Evolutionary conservation across 768 basidiomycete species (phyloP), one percentile per base, ranked within the genome.

Genomic region (Russula sp.): DNA sequence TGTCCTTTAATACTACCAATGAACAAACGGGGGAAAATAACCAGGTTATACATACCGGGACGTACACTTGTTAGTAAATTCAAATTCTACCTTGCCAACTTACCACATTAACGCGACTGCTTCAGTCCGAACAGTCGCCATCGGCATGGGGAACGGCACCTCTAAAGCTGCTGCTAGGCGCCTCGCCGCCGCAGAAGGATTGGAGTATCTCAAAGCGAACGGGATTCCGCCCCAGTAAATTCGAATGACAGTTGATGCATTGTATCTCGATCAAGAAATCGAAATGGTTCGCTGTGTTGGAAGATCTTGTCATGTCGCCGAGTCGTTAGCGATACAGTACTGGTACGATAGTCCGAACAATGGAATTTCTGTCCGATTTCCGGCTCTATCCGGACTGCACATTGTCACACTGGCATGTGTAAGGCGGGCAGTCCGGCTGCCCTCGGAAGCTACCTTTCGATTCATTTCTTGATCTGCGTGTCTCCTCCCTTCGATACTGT

Each of bases 11-110:
- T 30, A 2, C 3, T 30, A 18, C 11, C 1, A 57, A 0, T 7
- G 2, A 20, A 14, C 54, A 61, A 46, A 1, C 2, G 8, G 64
- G 64, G 26, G 54, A 55, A 6, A 38, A 52, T 11, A 51, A 56
- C 50, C 26, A 57, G 20, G 55, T 54, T 5, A 1, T 28, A 5
- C 64, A 65, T 55, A 26, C 5, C 3, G 40, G 16, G 7, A 57
- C 38, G 0, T 65, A 61, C 26, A 46, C 4, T 7, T 65, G 64
- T 65, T 3, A 61, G 64, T 8, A 3, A 36, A 10, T 65, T 61
- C 26, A 20, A n/a, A 14, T 16, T 9, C 16, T 26, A 13, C 18
- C 32, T 13, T n/a, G 20, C 20, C 9, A 20, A 38, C 32, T 5
- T 16, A n/a, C 34, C 14, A 8, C 20, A 9, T 26, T 61, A 7